Evolutionary conservation across 2,329 filamentous ascomycete species (phyloP).

Genomic region (Tolypocladium ovalisporum): DNA sequence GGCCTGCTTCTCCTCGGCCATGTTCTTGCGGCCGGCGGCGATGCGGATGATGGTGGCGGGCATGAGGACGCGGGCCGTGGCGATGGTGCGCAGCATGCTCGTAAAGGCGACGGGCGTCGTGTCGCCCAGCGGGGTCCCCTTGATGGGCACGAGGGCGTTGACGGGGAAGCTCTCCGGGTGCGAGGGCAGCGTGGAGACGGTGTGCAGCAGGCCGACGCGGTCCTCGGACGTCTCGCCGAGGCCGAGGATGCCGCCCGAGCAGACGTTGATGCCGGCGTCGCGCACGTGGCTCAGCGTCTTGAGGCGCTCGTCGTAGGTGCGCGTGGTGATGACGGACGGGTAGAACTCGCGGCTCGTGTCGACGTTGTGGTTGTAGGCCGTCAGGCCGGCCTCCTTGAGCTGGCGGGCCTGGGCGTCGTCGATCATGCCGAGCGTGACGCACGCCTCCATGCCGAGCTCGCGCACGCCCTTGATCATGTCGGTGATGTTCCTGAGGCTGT

Average conservation of each 20-base stretch:
- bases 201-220: conserved; percentile 73
- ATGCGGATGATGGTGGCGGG: conserved; percentile 78
- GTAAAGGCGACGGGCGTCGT: conserved; percentile 64
- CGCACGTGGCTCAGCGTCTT: conserved; percentile 70
- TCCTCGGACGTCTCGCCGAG: conserved; percentile 71
- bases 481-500: conserved; percentile 71
- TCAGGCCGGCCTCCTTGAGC: conserved; percentile 73
- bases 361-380: conserved; percentile 90
- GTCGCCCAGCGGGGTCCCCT: conserved; percentile 76
- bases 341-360: conserved; percentile 88
- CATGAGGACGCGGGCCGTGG: conserved; percentile 73
- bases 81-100: conserved; percentile 70
- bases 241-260: conserved; percentile 79
- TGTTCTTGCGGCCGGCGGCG: conserved; percentile 72
- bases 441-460: conserved; percentile 77
- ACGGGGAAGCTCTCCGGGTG: conserved; percentile 90
- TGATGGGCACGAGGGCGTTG: conserved; percentile 83
- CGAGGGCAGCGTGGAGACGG: conserved; percentile 65
- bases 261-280: conserved; percentile 80
- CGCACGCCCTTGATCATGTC: conserved; percentile 76
- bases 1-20: conserved; percentile 82
- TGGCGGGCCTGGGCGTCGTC: conserved; percentile 70
- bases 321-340: conserved; percentile 73
- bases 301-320: conserved; percentile 78
- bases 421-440: conserved; percentile 92